Evolutionary conservation across 345 rosid genomes (phyloP), one percentile per base, ranked within the genome.

Genomic region (Eucalyptus melliodora): DNA sequence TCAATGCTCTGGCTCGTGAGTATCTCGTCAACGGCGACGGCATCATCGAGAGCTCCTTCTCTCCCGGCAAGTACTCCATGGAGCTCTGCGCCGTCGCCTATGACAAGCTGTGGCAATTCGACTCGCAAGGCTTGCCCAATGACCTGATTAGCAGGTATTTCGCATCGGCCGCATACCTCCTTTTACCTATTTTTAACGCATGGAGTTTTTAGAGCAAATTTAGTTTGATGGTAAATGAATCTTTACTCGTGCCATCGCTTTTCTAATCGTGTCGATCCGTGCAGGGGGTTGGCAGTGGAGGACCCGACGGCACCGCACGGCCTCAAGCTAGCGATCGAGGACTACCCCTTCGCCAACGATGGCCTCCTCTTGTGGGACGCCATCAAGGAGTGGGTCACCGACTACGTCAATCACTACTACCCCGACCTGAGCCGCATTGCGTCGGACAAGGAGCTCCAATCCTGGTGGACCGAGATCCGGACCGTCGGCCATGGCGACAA

Each of bases 1-100:
- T 96, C 89, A 97, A 97, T 90, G 95, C 96, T 16, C 91, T 96
- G 44, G 99, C 99, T 87, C 92, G 98, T 80, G 91, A 88, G 88
- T 91, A 89, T 15, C 94, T 96, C 7, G n/a, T 95, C 88, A 95
- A 93, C 87, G 96, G 93, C 3, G 94, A 72, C 31, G 98, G 99
- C 5, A 91, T 95, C 87, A 95, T 97, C 49, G 99, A 97, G 92
- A 86, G 88, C 37, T 15, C 92, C 26, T 97, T 96, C 86, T 90
- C 96, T 62, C 97, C 96, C 1, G 94, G 94, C 8, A 96, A 93
- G 88, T 95, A 95, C 72, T 89, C 94, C 12, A 8, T 92, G 31
- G 96, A 95, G 92, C 88, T 95, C 37, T 89, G 97, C 89, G 94
- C 99, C 24, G 95, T 82, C 12, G 93, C 92, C 34, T 95, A 95